Base-by-base conservation (phyloP, 371 early-diverging fungal species). In the Encephalitozoon romaleae region DNA sequence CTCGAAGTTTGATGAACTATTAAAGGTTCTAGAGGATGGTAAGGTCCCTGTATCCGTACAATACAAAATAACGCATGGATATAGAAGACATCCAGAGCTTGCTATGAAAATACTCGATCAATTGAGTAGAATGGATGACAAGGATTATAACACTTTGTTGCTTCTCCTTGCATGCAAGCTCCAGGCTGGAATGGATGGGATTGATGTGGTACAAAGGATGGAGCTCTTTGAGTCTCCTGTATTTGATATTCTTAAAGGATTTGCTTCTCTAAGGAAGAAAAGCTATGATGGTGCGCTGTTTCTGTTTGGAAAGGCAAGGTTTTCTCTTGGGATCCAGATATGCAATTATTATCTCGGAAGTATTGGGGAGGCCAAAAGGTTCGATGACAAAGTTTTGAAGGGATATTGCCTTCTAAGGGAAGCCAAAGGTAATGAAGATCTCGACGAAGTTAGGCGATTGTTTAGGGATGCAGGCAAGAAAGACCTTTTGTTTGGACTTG, bases 161-260 rank as follows among this genome's bases (percentile, higher is more conserved):
- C 30, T 59, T 30, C 59, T 59, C 3, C 59, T 59, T 59, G 59
- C 59, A 59, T 59, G 59, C 15, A 59, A 34, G 21, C 59, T 59
- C 6, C 59, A 59, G 18, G 59, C 59, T 4, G 59, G 59, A 18
- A 9, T 28, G 30, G 59, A 59, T 34, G 59, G 34, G n/a, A 34
- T 59, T 15, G 59, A 59, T 34, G 34, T 59, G 15, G 59, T 59
- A 15, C 59, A 59, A 15, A 59, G 59, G 59, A 59, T 59, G n/a
- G 59, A 21, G 34, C 18, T 30, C 3, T 8, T n/a, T 59, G 59
- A 59, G 21, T 59, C 59, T 30, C n/a, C 49, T 55, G 34, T 52
- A 53, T 55, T 64, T 38, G 66, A 69, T 59, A 39, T 72, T 34
- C 30, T 80, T 32, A 71, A 66, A 34, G 80, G 80, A 55, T 70